These are phyloP conservation scores for Uromyces viciae-fabae DNA, from an alignment of 1,284 basidiomycete species.

Conservation along the genomic window DNA sequence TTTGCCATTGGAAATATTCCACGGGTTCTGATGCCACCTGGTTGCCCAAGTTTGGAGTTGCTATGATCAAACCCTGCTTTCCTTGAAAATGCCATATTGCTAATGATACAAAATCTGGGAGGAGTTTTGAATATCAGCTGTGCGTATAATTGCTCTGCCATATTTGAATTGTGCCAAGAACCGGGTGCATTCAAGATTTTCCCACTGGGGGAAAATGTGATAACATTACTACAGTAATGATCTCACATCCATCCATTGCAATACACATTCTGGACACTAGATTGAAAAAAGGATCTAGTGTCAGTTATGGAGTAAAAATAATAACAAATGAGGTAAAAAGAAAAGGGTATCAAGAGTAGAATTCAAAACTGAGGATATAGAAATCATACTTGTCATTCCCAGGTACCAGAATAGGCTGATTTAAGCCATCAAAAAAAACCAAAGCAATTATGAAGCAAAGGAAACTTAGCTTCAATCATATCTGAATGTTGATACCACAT, in stretches of 20 bases:
- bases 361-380: not conserved
- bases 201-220: not conserved
- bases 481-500: too few relatives aligned
- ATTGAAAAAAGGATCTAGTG: too few relatives aligned
- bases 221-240: not conserved
- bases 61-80: not conserved
- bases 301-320: too few relatives aligned
- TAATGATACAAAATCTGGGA: not conserved
- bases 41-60: not conserved
- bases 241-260: slow-evolving; percentile 13
- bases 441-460: slow-evolving; percentile 57
- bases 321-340: too few relatives aligned
- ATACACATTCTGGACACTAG: not conserved
- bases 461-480: slow-evolving; percentile 42
- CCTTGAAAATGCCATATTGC: not conserved
- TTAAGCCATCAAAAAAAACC: slow-evolving; percentile 54
- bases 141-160: not conserved
- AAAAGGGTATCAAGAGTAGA: not conserved
- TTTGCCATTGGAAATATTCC: not conserved
- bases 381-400: slow-evolving; percentile 55
- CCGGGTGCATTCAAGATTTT: not conserved
- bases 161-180: slow-evolving; percentile 4
- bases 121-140: not conserved
- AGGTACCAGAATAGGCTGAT: slow-evolving; percentile 49
- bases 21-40: not conserved